phyloP scores from a whole-genome alignment of 371 early-diverging fungal species.

The Apophysomyces variabilis region DNA sequence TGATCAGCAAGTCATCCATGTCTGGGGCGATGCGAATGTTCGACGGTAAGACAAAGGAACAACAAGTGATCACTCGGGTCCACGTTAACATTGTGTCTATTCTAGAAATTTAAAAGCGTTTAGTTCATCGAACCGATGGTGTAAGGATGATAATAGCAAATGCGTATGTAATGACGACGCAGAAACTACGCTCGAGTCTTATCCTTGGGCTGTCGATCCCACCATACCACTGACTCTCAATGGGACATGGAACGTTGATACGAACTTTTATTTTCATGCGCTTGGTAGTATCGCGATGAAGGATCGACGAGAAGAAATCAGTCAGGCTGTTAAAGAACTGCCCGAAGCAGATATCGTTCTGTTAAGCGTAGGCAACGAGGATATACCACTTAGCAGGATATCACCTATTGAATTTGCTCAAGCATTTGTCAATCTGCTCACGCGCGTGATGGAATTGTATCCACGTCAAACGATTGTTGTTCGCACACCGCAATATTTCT shows the following conservation, averaged over 20 bases:
- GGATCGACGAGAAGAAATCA: conserved; percentile 18
- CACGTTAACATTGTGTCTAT: neutral
- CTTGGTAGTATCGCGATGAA: conserved; percentile 22
- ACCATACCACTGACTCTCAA: conserved; percentile 31
- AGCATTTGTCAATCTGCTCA: conserved; percentile 24
- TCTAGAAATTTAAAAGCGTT: conserved; percentile 44
- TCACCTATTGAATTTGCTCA: conserved; percentile 31
- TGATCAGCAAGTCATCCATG: conserved; percentile 36
- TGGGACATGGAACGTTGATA: conserved; percentile 37
- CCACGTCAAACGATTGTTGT: conserved; percentile 41
- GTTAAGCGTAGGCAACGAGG: conserved; percentile 41
- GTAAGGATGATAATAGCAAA: conserved; percentile 23
- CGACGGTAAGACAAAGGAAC: conserved; percentile 26
- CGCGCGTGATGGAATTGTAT: conserved; percentile 30
- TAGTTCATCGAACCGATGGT: conserved; percentile 37
- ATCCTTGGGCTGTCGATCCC: conserved; percentile 40
- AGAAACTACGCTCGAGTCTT: conserved; percentile 20
- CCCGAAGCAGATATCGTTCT: conserved; percentile 39
- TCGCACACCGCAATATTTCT: conserved; percentile 44
- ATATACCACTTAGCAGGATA: conserved; percentile 27
- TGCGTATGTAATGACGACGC: conserved; percentile 36
- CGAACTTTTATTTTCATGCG: conserved; percentile 34
- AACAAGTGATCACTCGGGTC: neutral
- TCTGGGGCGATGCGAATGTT: conserved; percentile 45
- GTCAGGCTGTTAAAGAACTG: conserved; percentile 5